These are phyloP conservation scores for Exophiala oligosperma DNA, from an alignment of 2,329 filamentous ascomycete genomes.

Conservation along the genomic window DNA sequence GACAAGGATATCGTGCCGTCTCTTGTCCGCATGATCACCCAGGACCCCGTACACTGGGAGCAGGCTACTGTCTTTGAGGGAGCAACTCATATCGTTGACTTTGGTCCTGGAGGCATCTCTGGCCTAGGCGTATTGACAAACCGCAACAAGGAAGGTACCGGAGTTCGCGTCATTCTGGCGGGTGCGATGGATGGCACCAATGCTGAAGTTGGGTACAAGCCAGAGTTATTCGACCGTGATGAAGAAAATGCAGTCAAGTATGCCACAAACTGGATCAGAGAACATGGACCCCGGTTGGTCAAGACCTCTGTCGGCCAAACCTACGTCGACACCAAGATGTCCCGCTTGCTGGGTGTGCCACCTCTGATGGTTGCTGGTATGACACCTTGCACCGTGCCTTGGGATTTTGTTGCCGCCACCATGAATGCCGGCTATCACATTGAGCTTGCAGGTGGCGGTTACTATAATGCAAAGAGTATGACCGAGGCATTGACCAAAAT, in stretches of 20 bases:
- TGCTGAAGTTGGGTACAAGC: constrained; percentile 92
- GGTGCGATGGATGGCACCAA: constrained; percentile 91
- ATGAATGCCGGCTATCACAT: constrained; percentile 97
- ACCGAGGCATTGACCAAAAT: constrained; percentile 81
- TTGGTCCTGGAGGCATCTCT: constrained; percentile 94
- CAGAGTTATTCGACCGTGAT: constrained; percentile 94
- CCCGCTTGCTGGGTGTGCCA: constrained; percentile 76
- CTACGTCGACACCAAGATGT: constrained; percentile 97
- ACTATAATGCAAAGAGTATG: constrained; percentile 81
- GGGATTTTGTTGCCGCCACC: constrained; percentile 87
- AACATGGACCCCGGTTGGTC: constrained; percentile 88
- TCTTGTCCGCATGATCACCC: constrained; percentile 88
- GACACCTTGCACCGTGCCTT: constrained; percentile 85
- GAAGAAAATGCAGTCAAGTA: constrained; percentile 93
- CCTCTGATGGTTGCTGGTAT: constrained; percentile 91
- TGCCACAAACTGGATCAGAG: constrained; percentile 95
- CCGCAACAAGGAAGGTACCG: constrained; percentile 98
- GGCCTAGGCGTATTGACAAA: constrained; percentile 94
- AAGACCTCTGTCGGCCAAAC: constrained; percentile 87
- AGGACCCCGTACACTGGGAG: constrained; percentile 94
- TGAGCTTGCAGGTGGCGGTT: constrained; percentile 85
- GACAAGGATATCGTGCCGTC: constrained; percentile 80
- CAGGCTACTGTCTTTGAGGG: constrained; percentile 85
- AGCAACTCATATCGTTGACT: constrained; percentile 93
- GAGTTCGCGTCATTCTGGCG: constrained; percentile 92